phyloP scores from a whole-genome alignment of 768 basidiomycete genomes.

The Lactarius hengduanensis region DNA sequence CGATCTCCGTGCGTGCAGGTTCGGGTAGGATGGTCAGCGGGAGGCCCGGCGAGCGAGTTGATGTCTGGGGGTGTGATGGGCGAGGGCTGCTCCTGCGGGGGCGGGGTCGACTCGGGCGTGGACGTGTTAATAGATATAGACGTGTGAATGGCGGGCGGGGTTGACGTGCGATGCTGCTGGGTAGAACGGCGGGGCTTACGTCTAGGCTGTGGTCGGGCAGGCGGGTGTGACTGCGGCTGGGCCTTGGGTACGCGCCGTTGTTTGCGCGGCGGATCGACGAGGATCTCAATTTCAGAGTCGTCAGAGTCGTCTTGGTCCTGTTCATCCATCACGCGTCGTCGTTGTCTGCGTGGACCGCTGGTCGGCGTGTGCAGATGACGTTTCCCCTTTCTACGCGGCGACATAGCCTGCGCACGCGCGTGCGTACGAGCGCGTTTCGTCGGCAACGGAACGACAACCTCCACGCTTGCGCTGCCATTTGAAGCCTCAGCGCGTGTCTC shows the following conservation, averaged over 20 bases:
- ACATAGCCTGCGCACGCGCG: no score
- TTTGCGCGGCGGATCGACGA: neutral
- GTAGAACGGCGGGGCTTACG: neutral
- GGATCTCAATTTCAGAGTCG: neutral
- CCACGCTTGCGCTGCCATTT: neutral
- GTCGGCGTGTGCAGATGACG: neutral
- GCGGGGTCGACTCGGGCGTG: neutral
- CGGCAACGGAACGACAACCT: neutral
- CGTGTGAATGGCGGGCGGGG: neutral
- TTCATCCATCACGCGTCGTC: neutral
- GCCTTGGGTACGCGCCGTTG: neutral
- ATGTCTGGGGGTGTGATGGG: neutral
- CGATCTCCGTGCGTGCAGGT: constrained; percentile 4
- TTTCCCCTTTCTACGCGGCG: constrained; percentile 1
- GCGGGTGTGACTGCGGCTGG: neutral
- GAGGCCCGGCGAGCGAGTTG: constrained; percentile 3
- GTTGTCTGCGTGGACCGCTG: neutral
- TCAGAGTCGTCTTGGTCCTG: neutral
- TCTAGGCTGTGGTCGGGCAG: neutral
- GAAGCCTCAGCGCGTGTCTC: no score
- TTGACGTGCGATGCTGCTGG: neutral
- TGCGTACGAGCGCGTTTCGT: neutral
- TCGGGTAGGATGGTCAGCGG: constrained; percentile 10
- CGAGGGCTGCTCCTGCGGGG: neutral
- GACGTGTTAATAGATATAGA: neutral